Conservation (phyloP, 2,329 filamentous ascomycete genomes). For the Coniochaeta pulveracea region DNA sequence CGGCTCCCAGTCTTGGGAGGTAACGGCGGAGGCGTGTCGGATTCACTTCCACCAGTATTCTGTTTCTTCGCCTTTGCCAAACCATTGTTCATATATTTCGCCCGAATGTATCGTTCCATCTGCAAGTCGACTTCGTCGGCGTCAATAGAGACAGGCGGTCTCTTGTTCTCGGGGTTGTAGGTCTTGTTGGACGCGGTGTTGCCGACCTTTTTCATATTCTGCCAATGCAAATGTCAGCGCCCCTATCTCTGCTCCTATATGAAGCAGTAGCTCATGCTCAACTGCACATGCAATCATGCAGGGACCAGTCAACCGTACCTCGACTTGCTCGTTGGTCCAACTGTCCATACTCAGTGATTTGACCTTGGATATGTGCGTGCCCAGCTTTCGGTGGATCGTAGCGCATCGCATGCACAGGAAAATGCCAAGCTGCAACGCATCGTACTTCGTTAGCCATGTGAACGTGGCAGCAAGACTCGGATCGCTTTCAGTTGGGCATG, state of each 20-base stretch:
- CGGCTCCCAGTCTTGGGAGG: constrained; percentile 56
- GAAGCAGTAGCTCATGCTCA: no score
- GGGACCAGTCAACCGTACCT: constrained; percentile 50
- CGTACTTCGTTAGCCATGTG: constrained; percentile 4
- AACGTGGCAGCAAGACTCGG: no score
- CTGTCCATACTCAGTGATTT: constrained; percentile 98
- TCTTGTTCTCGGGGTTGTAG: constrained; percentile 78
- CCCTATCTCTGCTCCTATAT: no score
- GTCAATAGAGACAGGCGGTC: constrained; percentile 77
- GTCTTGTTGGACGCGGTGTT: constrained; percentile 77
- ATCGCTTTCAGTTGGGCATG: no score
- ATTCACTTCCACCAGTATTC: constrained; percentile 33
- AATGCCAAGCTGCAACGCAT: constrained; percentile 59
- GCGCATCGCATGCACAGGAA: constrained; percentile 98
- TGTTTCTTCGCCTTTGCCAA: constrained; percentile 22
- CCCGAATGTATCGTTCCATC: constrained; percentile 90
- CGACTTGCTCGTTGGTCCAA: constrained; percentile 92
- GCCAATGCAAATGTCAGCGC: no score
- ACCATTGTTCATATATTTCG: constrained; percentile 70
- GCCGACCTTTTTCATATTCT: constrained; percentile 93
- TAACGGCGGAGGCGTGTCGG: constrained; percentile 48
- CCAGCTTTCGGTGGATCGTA: constrained; percentile 86
- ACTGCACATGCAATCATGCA: not conserved
- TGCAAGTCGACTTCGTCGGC: constrained; percentile 85
- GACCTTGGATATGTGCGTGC: constrained; percentile 96